Conservation (phyloP, 495 filamentous ascomycete genomes). For the Rusavskia elegans region DNA sequence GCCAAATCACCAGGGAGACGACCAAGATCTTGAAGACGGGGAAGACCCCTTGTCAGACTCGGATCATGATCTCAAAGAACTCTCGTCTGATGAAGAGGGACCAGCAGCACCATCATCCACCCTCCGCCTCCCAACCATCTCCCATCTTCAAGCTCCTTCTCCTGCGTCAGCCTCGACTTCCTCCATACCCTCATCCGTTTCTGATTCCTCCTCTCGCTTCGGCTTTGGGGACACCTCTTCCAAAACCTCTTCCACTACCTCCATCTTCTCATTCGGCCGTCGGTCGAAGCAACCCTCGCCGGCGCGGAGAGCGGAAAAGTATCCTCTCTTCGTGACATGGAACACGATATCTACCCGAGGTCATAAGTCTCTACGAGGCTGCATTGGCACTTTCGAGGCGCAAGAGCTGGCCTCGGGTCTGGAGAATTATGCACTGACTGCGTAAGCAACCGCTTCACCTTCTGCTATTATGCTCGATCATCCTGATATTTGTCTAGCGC, state of each 20-base stretch:
- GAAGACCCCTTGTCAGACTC: background rate
- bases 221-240: slow-evolving; percentile 25
- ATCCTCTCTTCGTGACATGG: slow-evolving; percentile 92
- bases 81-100: slow-evolving; percentile 2
- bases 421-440: slow-evolving; percentile 68
- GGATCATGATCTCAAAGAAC: slow-evolving; percentile 1
- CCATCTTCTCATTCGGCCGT: slow-evolving; percentile 24
- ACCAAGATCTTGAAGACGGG: background rate
- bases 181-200: slow-evolving; percentile 14
- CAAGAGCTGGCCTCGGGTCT: slow-evolving; percentile 60
- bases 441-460: slow-evolving; percentile 33
- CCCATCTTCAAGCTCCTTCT: slow-evolving; percentile 20
- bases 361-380: slow-evolving; percentile 63
- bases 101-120: slow-evolving; percentile 11
- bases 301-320: slow-evolving; percentile 13
- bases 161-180: slow-evolving; percentile 16
- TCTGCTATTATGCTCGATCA: background rate
- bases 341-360: slow-evolving; percentile 49
- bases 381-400: slow-evolving; percentile 88
- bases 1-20: slow-evolving; percentile 2
- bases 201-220: slow-evolving; percentile 27
- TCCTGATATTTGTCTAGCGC: slow-evolving; percentile 32
- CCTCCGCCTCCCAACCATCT: slow-evolving; percentile 9
- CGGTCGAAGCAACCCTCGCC: slow-evolving; percentile 16
- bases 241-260: slow-evolving; percentile 25